Evolutionary conservation across 345 rosid species (phyloP), one percentile per base, ranked within the genome.

Genomic region (Populus nigra): DNA sequence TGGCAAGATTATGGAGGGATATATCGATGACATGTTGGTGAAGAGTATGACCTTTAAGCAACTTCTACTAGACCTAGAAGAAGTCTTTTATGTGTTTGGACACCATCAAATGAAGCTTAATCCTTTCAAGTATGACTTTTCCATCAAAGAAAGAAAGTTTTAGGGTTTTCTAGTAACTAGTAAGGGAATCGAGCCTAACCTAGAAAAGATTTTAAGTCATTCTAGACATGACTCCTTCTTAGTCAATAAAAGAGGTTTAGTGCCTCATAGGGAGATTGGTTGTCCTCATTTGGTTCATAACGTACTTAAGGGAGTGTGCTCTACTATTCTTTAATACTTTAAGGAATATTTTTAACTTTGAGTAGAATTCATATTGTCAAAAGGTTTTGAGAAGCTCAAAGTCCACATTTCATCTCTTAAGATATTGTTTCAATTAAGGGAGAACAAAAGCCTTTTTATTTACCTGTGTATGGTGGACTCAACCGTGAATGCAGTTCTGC

Each of bases 221-320:
- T 22, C 1, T 20, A 7, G 61, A 55, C 61, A 55, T 55, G 3
- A 22, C 25, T 55, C 0, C 1, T 55, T 22, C 23, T 55, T 0
- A 0, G 2, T 55, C 0, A 20, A 7, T 55, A 22, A 55, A 22
- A 7, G 0, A 55, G 5, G 25, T 55, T 55, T 8, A 55, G 3
- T 2, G 10, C 5, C 25, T 55, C 5, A 2, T 8, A 8, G 0
- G 1, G 1, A 55, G 25, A 55, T 55, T 55, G 10, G 23, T 9
- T 7, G 0, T 3, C 12, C 12, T 55, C 0, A 55, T 2, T 53
- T 22, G 9, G n/a, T 55, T 53, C n/a, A 55, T 6, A 55, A 3
- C 1, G 2, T 2, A 0, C 1, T 0, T 7, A 2, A 2, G 0
- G n/a, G 8, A 53, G 61, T 2, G 3, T 20, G 2, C 0, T 17